Evolutionary conservation across 192 early-diverging fungal species (phyloP).

Genomic region (Coemansia aciculifera): DNA sequence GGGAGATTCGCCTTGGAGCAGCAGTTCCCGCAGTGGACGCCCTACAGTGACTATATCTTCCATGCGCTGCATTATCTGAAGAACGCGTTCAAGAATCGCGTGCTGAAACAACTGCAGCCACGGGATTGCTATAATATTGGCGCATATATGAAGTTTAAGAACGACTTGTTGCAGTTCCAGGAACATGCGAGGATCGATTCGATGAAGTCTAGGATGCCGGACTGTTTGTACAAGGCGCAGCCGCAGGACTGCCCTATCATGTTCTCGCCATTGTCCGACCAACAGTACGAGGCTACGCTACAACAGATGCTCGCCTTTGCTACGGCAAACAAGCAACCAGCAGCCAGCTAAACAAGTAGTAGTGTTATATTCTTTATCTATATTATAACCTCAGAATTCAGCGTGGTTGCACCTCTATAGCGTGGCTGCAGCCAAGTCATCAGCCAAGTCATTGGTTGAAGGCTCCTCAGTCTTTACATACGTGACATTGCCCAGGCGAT

Average conservation of each 20-base stretch:
- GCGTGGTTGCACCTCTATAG: not conserved
- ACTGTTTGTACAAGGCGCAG: constrained; percentile 33
- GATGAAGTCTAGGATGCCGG: constrained; percentile 39
- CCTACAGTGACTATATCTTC: constrained; percentile 78
- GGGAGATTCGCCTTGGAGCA: constrained; percentile 70
- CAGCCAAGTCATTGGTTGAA: constrained; percentile 8
- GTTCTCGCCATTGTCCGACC: constrained; percentile 45
- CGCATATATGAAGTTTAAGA: constrained; percentile 50
- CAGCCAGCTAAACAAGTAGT: not conserved
- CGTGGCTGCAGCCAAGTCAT: not conserved
- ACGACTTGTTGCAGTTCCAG: constrained; percentile 43
- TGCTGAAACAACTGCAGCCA: constrained; percentile 59
- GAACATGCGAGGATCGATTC: constrained; percentile 42
- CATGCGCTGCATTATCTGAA: constrained; percentile 88
- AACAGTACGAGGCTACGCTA: constrained; percentile 35
- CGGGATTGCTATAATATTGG: constrained; percentile 50
- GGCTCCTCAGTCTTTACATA: constrained; percentile 22
- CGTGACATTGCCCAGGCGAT: constrained; percentile 42
- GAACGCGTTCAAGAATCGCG: constrained; percentile 79
- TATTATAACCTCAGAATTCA: not conserved
- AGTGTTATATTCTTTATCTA: not conserved
- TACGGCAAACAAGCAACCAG: not conserved
- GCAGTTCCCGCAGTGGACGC: constrained; percentile 80
- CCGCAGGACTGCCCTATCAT: constrained; percentile 52
- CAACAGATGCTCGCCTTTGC: constrained; percentile 28